phyloP scores from a whole-genome alignment of 768 basidiomycete species.

The Naganishia antarctica region DNA sequence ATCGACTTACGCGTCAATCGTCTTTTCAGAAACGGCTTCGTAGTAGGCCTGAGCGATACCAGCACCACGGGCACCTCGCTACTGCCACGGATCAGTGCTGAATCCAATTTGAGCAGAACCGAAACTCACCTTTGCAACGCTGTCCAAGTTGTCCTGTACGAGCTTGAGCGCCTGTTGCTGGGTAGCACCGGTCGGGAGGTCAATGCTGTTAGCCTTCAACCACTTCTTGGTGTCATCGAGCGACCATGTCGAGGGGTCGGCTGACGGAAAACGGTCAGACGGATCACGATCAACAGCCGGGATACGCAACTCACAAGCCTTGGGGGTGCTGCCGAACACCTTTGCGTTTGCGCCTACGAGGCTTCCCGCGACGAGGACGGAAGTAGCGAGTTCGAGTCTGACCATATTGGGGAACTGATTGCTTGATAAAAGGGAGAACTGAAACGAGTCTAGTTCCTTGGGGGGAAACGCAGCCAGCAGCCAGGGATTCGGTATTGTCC shows the following conservation, averaged over 20 bases:
- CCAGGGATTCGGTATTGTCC: no score
- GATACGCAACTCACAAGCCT: slow-evolving; percentile 50
- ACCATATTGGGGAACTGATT: slow-evolving; percentile 27
- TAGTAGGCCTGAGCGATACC: slow-evolving; percentile 46
- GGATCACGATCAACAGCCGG: background rate
- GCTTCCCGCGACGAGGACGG: slow-evolving; percentile 50
- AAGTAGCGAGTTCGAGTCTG: slow-evolving; percentile 38
- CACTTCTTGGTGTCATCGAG: slow-evolving; percentile 61
- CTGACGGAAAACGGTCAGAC: slow-evolving; percentile 29
- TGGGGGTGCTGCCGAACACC: slow-evolving; percentile 49
- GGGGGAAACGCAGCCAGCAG: no score
- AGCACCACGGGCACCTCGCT: slow-evolving; percentile 40
- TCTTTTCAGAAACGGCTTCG: slow-evolving; percentile 55
- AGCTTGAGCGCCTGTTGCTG: slow-evolving; percentile 53
- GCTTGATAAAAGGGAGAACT: background rate
- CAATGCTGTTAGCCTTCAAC: slow-evolving; percentile 64
- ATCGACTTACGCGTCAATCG: slow-evolving; percentile 56
- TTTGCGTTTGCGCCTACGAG: slow-evolving; percentile 47
- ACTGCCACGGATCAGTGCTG: no score
- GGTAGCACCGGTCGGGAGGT: slow-evolving; percentile 52
- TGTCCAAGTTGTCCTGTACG: slow-evolving; percentile 48
- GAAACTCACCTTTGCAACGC: slow-evolving; percentile 34
- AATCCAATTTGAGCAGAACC: background rate
- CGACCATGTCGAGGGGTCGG: slow-evolving; percentile 57
- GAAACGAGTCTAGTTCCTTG: background rate